Evolutionary conservation across 169 alveolate species (phyloP), one percentile per base, ranked within the genome.

Genomic region (Amoebophrya sp.): DNA sequence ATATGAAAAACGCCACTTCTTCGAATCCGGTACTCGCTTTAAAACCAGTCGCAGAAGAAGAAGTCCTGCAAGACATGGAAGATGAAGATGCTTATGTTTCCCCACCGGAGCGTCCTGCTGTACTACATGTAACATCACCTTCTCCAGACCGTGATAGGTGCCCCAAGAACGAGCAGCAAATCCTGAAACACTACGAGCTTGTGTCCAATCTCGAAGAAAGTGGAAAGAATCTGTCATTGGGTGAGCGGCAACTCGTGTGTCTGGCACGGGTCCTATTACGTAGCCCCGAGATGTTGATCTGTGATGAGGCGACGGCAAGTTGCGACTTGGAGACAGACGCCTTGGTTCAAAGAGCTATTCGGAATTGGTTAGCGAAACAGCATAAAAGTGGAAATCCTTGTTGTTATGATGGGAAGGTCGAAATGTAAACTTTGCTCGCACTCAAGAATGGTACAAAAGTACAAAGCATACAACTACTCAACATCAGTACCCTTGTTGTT

Each of bases 241-340:
- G 98, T 0, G 95, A 96, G 93, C 95, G 95, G 89, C 96, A 96
- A 93, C 94, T 96, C 33, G 83, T 96, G 12, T 96, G 98, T 89
- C 92, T 96, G 41, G 97, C 97, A 0, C 96, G 98, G 94, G 96
- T 95, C 33, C 41, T 96, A 65, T 93, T 96, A 39, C 93, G 95
- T 89, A 93, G 93, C 78, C 95, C 94, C 55, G 95, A 95, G 91
- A 95, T 96, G 89, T 94, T 96, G 76, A 93, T 96, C 33, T 41
- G 95, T 40, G 97, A 96, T 90, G 97, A 96, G 94, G 97, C 97
- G 24, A 96, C 97, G 40, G 95, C 97, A n/a, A 95, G 95, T 33
- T 94, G 95, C 40, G 97, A 96, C 92, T 53, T 93, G 90, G 90
- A 93, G 76, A 96, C 97, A 36, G 97, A 96, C 90, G 92, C 93